Evolutionary conservation across 306 rosid species (phyloP), one percentile per base, ranked within the genome.

Genomic region (Geum urbanum): DNA sequence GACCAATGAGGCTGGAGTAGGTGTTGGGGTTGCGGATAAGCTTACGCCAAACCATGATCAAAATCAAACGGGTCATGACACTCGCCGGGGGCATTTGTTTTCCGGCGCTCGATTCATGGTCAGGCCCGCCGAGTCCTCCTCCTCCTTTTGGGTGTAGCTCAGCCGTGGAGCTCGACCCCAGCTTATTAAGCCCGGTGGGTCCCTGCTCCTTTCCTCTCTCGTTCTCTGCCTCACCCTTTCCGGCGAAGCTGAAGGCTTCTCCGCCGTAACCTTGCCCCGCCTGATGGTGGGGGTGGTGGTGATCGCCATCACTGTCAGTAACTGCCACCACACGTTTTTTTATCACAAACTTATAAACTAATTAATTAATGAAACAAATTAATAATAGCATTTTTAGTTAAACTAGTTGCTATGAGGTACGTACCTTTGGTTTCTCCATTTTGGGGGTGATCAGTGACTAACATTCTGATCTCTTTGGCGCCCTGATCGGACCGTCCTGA

Each of bases 61-160:
- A 67, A 71, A 95, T 95, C 75, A 95, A 77, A 61, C 97, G 96
- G 8, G 99, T 95, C 95, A 95, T 91, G 0, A 95, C 99, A 66
- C 95, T 95, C 44, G 99, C 99, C 78, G 99, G 99, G 40, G 99
- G 99, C 99, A 95, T 83, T 78, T 89, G 89, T 74, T 89, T 95
- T 0, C 66, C 85, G 14, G 18, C 67, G 0, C 74, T 47, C 1
- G 82, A 32, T 50, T 54, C 63, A 19, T 60, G 65, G 5, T 67
- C 59, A n/a, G 16, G 16, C 2, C 81, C 87, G 1, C 79, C 87
- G 1, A 76, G 78, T 39, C 71, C 91, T 14, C 72, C 14, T 0
- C 73, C 16, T 0, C 45, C 67, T 66, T 84, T 89, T 0, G 91
- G 82, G 82, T 94, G 96, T 19, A 90, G 87, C 84, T 91, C 99